Base-by-base conservation (phyloP, 1,284 basidiomycete genomes). In the Boletus mariae region DNA sequence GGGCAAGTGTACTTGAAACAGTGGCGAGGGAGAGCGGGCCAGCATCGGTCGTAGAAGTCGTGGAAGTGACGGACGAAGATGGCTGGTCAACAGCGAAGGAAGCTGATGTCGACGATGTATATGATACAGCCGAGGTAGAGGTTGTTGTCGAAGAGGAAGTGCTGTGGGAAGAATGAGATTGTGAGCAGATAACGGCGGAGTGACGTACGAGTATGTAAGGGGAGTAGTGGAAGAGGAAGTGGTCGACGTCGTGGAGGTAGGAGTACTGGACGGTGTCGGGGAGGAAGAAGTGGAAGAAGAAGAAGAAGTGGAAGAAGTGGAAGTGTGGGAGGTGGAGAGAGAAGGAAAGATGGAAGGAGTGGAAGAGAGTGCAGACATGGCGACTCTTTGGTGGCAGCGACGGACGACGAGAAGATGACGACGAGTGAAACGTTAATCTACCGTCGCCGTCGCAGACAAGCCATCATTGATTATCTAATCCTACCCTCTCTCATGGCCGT, bases 401-500 rank as follows among this genome's bases (percentile, higher is more conserved):
- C 32, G 15, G 20, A 41, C n/a, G 25, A 28, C 25, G 38, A 40
- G 23, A 40, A 20, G 20, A 20, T 20, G 42, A 17, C 8, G 42
- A n/a, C 42, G 20, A 17, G 8, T 38, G 11, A 40, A 40, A 40
- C 38, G 20, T 20, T 20, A 20, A 20, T 20, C 20, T 20, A 17
- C 17, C 17, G 40, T 25, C 23, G 25, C 20, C 15, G 34, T 7
- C 15, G 23, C 4, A 15, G 60, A 31, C 44, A 52, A 47, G 20
- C 23, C 12, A 11, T n/a, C n/a, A n/a, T n/a, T 25, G 45, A 20
- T 46, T 40, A 49, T 25, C 48, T 42, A 49, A 42, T 34, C 32
- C 2, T 9, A 10, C 20, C 8, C n/a, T 45, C 43, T 28, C 5
- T 1, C 40, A 85, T 85, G 81, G 77, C 82, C 42, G 77, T 82